These are phyloP conservation scores for Phialophora tarda DNA, from an alignment of 2,329 filamentous ascomycete species.

Conservation along the genomic window DNA sequence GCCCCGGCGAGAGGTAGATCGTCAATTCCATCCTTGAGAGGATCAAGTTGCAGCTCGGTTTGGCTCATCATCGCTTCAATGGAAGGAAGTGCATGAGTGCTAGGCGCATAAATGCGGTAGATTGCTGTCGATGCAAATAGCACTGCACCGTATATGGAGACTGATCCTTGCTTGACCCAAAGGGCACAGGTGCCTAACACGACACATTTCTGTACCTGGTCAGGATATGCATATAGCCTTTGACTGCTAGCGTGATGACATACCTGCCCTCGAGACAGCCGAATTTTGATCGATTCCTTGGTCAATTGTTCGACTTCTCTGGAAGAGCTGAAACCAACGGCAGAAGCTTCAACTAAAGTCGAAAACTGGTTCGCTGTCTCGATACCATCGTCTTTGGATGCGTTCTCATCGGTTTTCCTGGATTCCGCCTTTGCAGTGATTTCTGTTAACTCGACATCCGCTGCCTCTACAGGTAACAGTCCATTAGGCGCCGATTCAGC, in stretches of 20 bases:
- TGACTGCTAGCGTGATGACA: neutral
- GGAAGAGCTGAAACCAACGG: constrained; percentile 33
- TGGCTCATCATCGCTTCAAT: constrained; percentile 47
- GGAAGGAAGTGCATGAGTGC: constrained; percentile 61
- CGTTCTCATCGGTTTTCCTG: neutral
- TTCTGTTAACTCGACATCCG: neutral
- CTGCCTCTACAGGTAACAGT: constrained; percentile 3
- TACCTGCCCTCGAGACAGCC: constrained; percentile 36
- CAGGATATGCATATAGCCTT: constrained; percentile 13
- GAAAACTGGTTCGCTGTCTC: constrained; percentile 32
- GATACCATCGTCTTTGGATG: neutral
- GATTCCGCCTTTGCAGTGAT: constrained; percentile 1
- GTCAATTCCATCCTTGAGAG: constrained; percentile 19
- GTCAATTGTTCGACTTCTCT: constrained; percentile 33
- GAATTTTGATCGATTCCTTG: constrained; percentile 32
- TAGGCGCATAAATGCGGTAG: constrained; percentile 61
- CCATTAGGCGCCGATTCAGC: constrained; percentile 13
- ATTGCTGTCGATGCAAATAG: constrained; percentile 52
- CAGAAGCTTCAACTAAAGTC: constrained; percentile 31
- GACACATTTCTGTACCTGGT: constrained; percentile 46
- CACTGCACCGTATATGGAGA: constrained; percentile 65
- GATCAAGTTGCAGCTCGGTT: constrained; percentile 34
- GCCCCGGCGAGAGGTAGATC: constrained; percentile 26
- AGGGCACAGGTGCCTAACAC: constrained; percentile 62
- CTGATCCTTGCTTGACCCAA: constrained; percentile 61